Conservation (phyloP, 2,329 filamentous ascomycete species). For the Reticulascus tulasneorum region DNA sequence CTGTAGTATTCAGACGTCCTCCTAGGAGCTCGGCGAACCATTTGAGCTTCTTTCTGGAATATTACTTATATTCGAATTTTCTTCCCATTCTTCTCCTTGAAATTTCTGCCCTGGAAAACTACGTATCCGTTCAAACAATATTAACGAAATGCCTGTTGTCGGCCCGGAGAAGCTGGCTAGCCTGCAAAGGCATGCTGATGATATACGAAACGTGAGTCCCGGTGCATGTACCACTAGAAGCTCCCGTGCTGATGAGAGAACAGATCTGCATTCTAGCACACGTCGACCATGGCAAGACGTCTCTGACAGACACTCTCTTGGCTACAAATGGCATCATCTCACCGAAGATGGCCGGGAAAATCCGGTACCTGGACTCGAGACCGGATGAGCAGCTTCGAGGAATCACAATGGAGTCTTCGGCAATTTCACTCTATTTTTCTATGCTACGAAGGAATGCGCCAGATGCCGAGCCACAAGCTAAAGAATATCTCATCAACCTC, state of each 20-base stretch:
- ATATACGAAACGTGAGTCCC: conserved; percentile 80
- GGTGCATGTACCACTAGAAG: conserved; percentile 10
- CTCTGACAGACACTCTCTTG: conserved; percentile 89
- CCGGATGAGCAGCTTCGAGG: conserved; percentile 94
- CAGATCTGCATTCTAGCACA: conserved; percentile 95
- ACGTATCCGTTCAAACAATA: not conserved
- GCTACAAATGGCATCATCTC: conserved; percentile 99
- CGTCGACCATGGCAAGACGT: conserved; percentile 98
- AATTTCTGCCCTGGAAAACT: not conserved
- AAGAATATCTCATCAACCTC: conserved; percentile 93
- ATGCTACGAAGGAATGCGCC: conserved; percentile 73
- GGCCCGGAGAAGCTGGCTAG: conserved; percentile 84
- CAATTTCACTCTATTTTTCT: conserved; percentile 94
- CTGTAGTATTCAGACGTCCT: no score
- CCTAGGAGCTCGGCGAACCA: no score
- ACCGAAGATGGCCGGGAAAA: conserved; percentile 93
- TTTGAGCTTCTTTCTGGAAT: no score
- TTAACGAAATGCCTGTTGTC: conserved; percentile 98
- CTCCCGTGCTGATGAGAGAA: conserved; percentile 12
- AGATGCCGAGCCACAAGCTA: conserved; percentile 64
- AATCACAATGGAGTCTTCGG: conserved; percentile 99
- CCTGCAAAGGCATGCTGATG: conserved; percentile 81
- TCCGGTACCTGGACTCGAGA: conserved; percentile 92
- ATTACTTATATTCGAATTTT: conserved; percentile 2
- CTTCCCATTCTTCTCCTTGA: conserved; percentile 1